phyloP scores from a whole-genome alignment of 192 early-diverging fungal species.

The Linnemannia schmuckeri region DNA sequence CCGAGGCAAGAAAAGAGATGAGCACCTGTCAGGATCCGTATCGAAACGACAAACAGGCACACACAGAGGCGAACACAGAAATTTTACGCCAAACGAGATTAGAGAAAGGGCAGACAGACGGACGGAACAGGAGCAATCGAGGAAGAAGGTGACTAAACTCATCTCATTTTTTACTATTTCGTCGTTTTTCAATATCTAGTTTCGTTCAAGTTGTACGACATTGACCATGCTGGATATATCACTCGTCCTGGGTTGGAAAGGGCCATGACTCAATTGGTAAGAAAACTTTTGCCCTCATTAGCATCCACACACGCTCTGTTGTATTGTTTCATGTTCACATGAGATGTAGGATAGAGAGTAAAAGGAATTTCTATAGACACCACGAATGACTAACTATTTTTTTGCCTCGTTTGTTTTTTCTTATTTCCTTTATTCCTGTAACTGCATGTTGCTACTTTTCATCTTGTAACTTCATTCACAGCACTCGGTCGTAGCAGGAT shows the following conservation, averaged over 20 bases:
- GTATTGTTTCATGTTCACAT: background rate
- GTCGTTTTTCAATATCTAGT: slow-evolving; percentile 59
- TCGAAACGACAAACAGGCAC: background rate
- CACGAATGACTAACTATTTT: slow-evolving; percentile 6
- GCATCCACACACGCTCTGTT: background rate
- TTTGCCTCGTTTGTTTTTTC: slow-evolving; percentile 7
- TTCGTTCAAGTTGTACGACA: slow-evolving; percentile 84
- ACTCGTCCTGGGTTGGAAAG: slow-evolving; percentile 78
- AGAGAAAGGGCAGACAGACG: background rate
- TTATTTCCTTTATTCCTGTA: slow-evolving; percentile 14
- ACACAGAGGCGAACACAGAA: background rate
- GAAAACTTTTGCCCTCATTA: background rate
- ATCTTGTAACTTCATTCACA: slow-evolving; percentile 6
- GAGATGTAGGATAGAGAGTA: background rate
- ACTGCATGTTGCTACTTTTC: background rate
- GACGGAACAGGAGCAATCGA: background rate
- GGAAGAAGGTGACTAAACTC: background rate
- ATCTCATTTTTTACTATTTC: background rate
- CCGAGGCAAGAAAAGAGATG: background rate
- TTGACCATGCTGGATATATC: slow-evolving; percentile 81
- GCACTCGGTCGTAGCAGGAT: slow-evolving; percentile 54
- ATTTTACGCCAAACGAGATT: slow-evolving; percentile 7
- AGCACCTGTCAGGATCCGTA: background rate
- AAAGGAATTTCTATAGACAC: background rate
- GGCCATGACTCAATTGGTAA: slow-evolving; percentile 83